A percentile compares a stretch with the other conserved stretches of the same genome.
Conservation (phyloP, 768 basidiomycete genomes). For the Paxillus rubicundulus region DNA sequence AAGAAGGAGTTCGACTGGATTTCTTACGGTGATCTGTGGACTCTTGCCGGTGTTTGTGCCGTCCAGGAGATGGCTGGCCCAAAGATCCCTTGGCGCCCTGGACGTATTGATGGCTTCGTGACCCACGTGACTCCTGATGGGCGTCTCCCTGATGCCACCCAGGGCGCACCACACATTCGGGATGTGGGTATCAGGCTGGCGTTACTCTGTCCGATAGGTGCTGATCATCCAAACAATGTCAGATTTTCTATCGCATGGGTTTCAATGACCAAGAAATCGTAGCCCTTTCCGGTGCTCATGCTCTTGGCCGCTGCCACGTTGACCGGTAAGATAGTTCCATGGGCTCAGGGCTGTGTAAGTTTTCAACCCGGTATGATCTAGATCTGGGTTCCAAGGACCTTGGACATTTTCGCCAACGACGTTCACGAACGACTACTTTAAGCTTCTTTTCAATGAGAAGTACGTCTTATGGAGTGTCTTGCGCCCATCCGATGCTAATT, state of each 20-base stretch:
- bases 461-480: constrained; percentile 28
- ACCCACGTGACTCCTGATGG: constrained; percentile 79
- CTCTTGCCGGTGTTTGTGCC: constrained; percentile 89
- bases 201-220: not conserved
- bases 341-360: not conserved
- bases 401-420: constrained; percentile 95
- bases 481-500: not conserved
- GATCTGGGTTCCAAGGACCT: constrained; percentile 84
- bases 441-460: constrained; percentile 84
- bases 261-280: constrained; percentile 99
- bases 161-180: constrained; percentile 83
- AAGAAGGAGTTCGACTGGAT: constrained; percentile 92
- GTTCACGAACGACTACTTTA: constrained; percentile 83
- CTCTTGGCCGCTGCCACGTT: constrained; percentile 91
- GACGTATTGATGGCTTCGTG: constrained; percentile 84
- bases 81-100: constrained; percentile 89
- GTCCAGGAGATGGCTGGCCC: constrained; percentile 94
- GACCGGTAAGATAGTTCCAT: constrained; percentile 49
- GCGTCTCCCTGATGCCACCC: constrained; percentile 83
- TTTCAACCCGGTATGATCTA: constrained; percentile 12
- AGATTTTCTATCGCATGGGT: constrained; percentile 77
- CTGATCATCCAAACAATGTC: not conserved
- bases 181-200: constrained; percentile 42
- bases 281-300: constrained; percentile 90
- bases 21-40: constrained; percentile 95